These are phyloP conservation scores for Sorghum bicolor DNA, from an alignment of 176 grass and related monocot species.

Conservation along the genomic window DNA sequence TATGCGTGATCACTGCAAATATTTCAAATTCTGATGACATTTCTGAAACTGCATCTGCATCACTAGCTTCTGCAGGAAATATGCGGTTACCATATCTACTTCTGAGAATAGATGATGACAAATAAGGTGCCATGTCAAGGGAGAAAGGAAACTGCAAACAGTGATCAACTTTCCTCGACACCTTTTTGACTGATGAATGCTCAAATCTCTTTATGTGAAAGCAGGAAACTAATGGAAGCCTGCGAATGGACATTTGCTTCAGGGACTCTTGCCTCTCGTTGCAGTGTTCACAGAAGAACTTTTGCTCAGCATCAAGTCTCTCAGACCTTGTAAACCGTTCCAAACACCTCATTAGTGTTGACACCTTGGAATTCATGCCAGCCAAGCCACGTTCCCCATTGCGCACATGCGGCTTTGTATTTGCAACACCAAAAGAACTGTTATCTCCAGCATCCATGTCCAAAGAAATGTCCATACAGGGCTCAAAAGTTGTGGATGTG, in stretches of 20 bases:
- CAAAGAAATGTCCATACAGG: slow-evolving; percentile 88
- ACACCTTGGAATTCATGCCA: slow-evolving; percentile 38
- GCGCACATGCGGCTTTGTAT: slow-evolving; percentile 41
- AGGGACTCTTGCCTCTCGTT: slow-evolving; percentile 88
- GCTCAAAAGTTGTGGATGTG: slow-evolving; percentile 98
- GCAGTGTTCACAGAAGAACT: slow-evolving; percentile 91
- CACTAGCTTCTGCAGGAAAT: slow-evolving; percentile 64
- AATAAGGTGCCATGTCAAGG: slow-evolving; percentile 83
- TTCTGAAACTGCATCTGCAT: slow-evolving; percentile 53
- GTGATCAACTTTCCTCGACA: slow-evolving; percentile 81
- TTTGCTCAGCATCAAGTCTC: slow-evolving; percentile 90
- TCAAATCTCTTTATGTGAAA: slow-evolving; percentile 98
- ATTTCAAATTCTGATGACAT: slow-evolving; percentile 81
- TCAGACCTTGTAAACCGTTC: slow-evolving; percentile 93
- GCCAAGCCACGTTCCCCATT: slow-evolving; percentile 50
- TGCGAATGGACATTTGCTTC: slow-evolving; percentile 99
- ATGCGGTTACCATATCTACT: slow-evolving; percentile 83
- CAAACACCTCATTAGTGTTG: slow-evolving; percentile 87
- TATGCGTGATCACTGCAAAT: slow-evolving; percentile 87
- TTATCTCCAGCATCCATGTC: slow-evolving; percentile 61
- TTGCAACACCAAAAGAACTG: slow-evolving; percentile 26
- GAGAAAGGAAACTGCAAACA: slow-evolving; percentile 93
- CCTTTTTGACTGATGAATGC: slow-evolving; percentile 75
- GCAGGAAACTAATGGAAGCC: slow-evolving; percentile 86
- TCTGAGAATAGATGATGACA: slow-evolving; percentile 87